These are phyloP conservation scores for Coemansia sp. DNA, from an alignment of 192 early-diverging fungal species.

Conservation along the genomic window DNA sequence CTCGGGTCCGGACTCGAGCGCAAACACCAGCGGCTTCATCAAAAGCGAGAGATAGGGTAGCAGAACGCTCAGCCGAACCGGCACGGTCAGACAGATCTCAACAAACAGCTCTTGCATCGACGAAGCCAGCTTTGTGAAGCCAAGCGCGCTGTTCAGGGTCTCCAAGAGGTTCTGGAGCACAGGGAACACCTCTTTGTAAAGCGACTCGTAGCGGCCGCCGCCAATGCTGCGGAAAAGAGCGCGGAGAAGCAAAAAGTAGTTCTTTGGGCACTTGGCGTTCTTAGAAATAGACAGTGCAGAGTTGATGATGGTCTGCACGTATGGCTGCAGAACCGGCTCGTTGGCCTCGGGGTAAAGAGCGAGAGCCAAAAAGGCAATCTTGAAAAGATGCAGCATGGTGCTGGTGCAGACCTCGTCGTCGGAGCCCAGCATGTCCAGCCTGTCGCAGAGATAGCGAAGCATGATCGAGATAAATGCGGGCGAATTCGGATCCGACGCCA, in stretches of 20 bases:
- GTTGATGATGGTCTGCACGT: slow-evolving; percentile 86
- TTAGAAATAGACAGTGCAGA: slow-evolving; percentile 79
- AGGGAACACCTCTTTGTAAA: slow-evolving; percentile 95
- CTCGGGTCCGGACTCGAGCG: slow-evolving; percentile 86
- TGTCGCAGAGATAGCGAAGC: slow-evolving; percentile 49
- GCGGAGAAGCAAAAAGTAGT: slow-evolving; percentile 91
- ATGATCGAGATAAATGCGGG: slow-evolving; percentile 54
- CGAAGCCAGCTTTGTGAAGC: slow-evolving; percentile 73
- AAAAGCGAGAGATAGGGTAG: slow-evolving; percentile 89
- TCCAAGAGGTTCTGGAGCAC: slow-evolving; percentile 89
- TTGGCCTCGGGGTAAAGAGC: slow-evolving; percentile 87
- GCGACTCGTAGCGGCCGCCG: slow-evolving; percentile 89
- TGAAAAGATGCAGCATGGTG: slow-evolving; percentile 86
- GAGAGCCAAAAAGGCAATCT: slow-evolving; percentile 90
- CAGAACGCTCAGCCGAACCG: slow-evolving; percentile 89
- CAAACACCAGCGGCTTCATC: slow-evolving; percentile 95
- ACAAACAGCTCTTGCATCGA: slow-evolving; percentile 95
- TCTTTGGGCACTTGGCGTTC: slow-evolving; percentile 79
- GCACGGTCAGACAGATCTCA: slow-evolving; percentile 94
- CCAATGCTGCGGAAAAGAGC: slow-evolving; percentile 94
- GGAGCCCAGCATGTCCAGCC: slow-evolving; percentile 39
- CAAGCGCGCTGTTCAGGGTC: slow-evolving; percentile 77
- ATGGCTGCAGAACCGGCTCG: slow-evolving; percentile 89
- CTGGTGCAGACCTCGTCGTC: slow-evolving; percentile 49
- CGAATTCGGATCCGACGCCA: slow-evolving; percentile 66